These are phyloP conservation scores for Neonectria ditissima DNA, from an alignment of 2,329 filamentous ascomycete species.

Conservation along the genomic window DNA sequence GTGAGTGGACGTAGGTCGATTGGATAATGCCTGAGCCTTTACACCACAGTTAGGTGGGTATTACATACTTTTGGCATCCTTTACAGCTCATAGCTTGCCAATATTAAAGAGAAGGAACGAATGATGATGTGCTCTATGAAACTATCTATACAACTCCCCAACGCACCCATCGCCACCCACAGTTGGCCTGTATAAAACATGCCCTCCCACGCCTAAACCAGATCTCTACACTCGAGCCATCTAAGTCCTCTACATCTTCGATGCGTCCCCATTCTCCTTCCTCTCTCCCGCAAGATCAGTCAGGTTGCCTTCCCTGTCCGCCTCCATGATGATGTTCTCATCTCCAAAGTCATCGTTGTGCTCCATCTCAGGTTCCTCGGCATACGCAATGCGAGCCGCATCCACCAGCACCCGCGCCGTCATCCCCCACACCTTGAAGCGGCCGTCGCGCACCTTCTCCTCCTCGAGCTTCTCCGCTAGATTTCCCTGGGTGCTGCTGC, in stretches of 20 bases:
- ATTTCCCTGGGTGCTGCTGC: constrained; percentile 55
- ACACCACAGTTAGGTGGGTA: not conserved
- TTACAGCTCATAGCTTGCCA: not conserved
- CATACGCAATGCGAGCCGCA: constrained; percentile 86
- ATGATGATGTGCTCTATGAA: not conserved
- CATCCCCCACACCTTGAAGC: constrained; percentile 95
- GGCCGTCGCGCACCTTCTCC: constrained; percentile 58
- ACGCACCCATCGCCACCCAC: not conserved
- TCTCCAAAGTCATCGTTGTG: constrained; percentile 67
- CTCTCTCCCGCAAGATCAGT: constrained; percentile 53
- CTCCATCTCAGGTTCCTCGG: constrained; percentile 85
- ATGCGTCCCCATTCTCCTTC: constrained; percentile 45
- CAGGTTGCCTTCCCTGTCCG: constrained; percentile 60
- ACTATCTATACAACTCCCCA: not conserved
- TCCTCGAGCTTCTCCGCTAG: constrained; percentile 60
- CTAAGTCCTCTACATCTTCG: constrained; percentile 47
- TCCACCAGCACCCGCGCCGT: constrained; percentile 92
- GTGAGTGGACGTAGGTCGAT: not conserved
- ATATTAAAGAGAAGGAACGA: not conserved
- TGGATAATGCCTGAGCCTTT: not conserved
- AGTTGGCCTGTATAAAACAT: not conserved
- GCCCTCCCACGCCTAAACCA: not conserved
- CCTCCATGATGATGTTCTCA: constrained; percentile 60
- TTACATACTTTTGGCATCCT: not conserved
- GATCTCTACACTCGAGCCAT: not conserved